Conservation (phyloP, 176 grass and related monocot genomes). For the Oryza meyeriana region DNA sequence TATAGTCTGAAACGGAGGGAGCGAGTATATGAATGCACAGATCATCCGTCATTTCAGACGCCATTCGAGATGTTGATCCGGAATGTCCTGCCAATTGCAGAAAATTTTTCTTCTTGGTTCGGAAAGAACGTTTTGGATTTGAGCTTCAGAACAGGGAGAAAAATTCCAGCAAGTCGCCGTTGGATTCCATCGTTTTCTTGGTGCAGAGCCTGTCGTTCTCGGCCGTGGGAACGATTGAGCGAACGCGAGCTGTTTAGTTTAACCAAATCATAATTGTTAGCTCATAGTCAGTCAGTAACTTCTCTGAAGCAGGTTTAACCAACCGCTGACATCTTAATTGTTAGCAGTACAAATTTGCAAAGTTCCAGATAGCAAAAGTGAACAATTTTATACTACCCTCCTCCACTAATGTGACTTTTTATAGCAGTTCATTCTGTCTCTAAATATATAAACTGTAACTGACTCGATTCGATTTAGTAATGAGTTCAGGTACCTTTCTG, state of each 20-base stretch:
- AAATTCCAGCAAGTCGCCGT: neutral
- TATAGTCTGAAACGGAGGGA: too few species aligned
- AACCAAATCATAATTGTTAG: neutral
- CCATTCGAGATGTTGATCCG: neutral
- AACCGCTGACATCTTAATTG: neutral
- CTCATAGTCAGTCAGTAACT: neutral
- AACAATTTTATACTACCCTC: neutral
- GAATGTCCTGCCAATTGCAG: neutral
- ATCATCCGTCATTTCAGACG: neutral
- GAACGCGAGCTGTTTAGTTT: neutral
- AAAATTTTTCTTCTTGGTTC: neutral
- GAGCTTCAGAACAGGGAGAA: neutral
- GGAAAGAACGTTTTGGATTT: neutral
- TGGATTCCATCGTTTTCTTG: conserved; percentile 17
- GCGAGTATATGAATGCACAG: neutral
- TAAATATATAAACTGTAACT: neutral
- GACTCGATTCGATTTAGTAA: neutral
- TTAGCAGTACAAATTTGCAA: neutral
- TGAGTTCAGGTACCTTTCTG: neutral
- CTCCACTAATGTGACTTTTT: neutral
- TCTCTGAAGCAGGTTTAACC: neutral
- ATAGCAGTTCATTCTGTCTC: neutral
- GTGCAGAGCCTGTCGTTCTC: neutral
- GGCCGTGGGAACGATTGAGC: neutral
- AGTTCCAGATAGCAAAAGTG: neutral